Evolutionary conservation across 257 asterid genomes (phyloP).

Genomic region (Orobanche coerulescens): DNA sequence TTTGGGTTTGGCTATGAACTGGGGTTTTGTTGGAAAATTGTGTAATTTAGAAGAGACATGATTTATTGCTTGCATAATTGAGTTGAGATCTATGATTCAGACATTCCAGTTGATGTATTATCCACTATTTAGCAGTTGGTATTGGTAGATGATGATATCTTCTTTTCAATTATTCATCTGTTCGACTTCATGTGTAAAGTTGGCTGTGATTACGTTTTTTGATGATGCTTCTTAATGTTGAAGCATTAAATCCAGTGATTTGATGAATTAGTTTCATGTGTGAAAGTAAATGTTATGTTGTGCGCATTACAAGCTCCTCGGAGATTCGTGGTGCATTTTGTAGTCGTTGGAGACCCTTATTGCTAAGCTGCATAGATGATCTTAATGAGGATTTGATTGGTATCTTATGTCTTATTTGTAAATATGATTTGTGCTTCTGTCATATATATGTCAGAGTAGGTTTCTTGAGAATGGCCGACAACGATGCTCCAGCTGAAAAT

Average conservation of each 20-base stretch:
- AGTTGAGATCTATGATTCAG: neutral
- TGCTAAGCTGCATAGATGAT: neutral
- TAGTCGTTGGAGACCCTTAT: neutral
- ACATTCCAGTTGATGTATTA: neutral
- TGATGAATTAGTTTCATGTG: neutral
- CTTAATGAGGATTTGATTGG: too few relatives aligned
- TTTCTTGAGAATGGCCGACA: conserved; percentile 34
- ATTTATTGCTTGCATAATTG: neutral
- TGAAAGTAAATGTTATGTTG: neutral
- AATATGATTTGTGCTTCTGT: neutral
- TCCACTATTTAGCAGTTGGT: neutral
- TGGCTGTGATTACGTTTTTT: neutral
- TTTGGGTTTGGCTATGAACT: neutral
- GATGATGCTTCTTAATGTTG: too few relatives aligned
- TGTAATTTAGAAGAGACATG: neutral
- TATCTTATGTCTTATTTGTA: too few relatives aligned
- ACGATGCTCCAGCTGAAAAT: conserved; percentile 26
- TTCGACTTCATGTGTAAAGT: neutral
- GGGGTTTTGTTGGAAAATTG: neutral
- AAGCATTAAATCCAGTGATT: neutral
- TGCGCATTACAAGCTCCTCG: neutral
- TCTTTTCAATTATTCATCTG: neutral
- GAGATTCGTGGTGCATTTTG: neutral
- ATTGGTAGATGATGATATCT: neutral
- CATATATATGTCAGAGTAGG: conserved; percentile 15